These are phyloP conservation scores for Phytophthora nicotianae DNA, from an alignment of 352 stramenopile genomes.

Conservation along the genomic window DNA sequence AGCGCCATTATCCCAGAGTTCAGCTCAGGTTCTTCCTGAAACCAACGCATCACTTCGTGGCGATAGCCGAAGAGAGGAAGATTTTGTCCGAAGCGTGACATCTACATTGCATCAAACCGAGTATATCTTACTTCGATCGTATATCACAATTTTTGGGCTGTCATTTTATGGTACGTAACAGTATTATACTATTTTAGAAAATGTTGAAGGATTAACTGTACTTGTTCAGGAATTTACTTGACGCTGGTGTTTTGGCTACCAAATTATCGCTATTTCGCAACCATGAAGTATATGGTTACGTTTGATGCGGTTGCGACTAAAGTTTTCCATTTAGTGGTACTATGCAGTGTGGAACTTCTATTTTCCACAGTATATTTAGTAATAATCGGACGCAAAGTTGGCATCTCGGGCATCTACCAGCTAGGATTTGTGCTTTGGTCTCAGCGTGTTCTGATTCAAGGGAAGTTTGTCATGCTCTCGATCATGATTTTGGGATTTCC, in stretches of 20 bases:
- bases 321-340: slow-evolving; percentile 11
- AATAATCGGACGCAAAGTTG: slow-evolving; percentile 8
- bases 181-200: too few relatives aligned
- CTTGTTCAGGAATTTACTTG: too few relatives aligned
- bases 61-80: too few relatives aligned
- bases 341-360: slow-evolving; percentile 19
- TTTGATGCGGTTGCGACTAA: neutral
- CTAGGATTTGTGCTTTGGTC: slow-evolving; percentile 41
- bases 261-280: neutral
- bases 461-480: slow-evolving; percentile 24
- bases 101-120: slow-evolving; percentile 29
- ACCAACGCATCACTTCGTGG: too few relatives aligned
- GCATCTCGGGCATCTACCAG: slow-evolving; percentile 14
- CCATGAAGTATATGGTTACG: too few relatives aligned
- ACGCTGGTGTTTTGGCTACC: neutral
- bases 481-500: slow-evolving; percentile 38
- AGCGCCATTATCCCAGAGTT: too few relatives aligned
- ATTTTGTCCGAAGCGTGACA: too few relatives aligned
- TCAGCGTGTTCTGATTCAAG: slow-evolving; percentile 30
- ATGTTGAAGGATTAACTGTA: too few relatives aligned
- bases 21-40: too few relatives aligned
- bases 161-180: slow-evolving; percentile 42
- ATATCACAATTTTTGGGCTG: slow-evolving; percentile 29
- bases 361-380: slow-evolving; percentile 28
- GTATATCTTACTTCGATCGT: slow-evolving; percentile 35